Evolutionary conservation across 2,329 filamentous ascomycete genomes (phyloP), one percentile per base, ranked within the genome.

Genomic region (Pseudogymnoascus sp.): DNA sequence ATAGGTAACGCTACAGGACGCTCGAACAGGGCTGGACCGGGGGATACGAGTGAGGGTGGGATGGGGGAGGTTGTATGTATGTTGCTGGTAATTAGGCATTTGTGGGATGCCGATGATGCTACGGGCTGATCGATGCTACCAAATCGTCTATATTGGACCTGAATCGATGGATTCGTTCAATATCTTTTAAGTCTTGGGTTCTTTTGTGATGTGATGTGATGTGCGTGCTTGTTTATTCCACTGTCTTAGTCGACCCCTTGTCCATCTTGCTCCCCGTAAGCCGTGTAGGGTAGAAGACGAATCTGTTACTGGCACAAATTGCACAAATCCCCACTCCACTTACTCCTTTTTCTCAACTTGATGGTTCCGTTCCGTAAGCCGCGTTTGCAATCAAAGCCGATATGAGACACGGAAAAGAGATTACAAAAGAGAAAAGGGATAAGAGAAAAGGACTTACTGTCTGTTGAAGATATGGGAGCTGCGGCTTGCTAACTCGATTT

Each of bases 81-180:
- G 49, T 55, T 55, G 49, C 49, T 55, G 49, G 28, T 55, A 55
- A 33, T 55, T 55, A 55, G 49, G 49, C 28, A 14, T 55, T 55
- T 55, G 49, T 33, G 49, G 49, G 49, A 22, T 12, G 49, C 49
- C 12, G 49, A 19, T 33, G 49, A 55, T 55, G 49, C 49, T 55
- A 33, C 28, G 49, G 16, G 49, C 49, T 33, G 49, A 33, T 55
- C 49, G 30, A n/a, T 55, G 16, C 49, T 55, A 33, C 25, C 28
- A 55, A 55, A 55, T 33, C 49, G 49, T 33, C 16, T 33, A 55
- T 33, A 22, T 55, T 55, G 28, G 49, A 55, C 49, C 28, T 33
- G 49, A 55, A 55, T 55, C 49, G 28, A 55, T 55, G 49, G 49
- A 55, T 55, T 55, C 49, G 49, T 33, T 55, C 49, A 55, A 55